phyloP scores from a whole-genome alignment of 192 early-diverging fungal genomes.

The Linnemannia zychae region DNA sequence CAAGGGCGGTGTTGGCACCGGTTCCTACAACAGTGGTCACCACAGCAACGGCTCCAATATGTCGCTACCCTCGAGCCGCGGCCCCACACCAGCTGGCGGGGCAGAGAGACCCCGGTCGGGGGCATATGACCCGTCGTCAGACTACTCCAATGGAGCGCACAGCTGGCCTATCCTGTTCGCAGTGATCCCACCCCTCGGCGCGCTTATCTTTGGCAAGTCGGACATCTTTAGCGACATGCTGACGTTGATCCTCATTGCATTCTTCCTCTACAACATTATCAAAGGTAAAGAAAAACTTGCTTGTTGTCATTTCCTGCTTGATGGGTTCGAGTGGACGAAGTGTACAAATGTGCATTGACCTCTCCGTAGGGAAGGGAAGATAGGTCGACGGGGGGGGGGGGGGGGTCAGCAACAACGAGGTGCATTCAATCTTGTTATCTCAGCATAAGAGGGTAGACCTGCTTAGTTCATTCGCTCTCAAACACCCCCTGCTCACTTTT shows the following conservation, averaged over 20 bases:
- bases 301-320: neutral
- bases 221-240: constrained; percentile 73
- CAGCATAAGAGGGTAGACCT: neutral
- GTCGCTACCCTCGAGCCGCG: constrained; percentile 18
- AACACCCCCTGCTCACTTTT: neutral
- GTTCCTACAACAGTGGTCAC: constrained; percentile 1
- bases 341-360: neutral
- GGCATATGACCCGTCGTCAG: constrained; percentile 41
- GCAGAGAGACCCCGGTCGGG: constrained; percentile 20
- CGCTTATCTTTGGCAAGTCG: constrained; percentile 69
- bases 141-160: constrained; percentile 59
- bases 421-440: neutral
- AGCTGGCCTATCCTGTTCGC: constrained; percentile 73
- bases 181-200: constrained; percentile 66
- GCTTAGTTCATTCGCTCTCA: neutral
- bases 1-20: neutral
- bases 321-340: neutral
- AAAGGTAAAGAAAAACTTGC: constrained; percentile 60
- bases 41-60: constrained; percentile 25
- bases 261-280: constrained; percentile 72
- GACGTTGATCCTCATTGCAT: constrained; percentile 65
- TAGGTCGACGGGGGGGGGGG: neutral
- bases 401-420: neutral
- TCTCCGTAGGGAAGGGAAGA: neutral
- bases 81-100: neutral